phyloP scores from a whole-genome alignment of 2,329 filamentous ascomycete genomes.

The Colletotrichum camelliae region DNA sequence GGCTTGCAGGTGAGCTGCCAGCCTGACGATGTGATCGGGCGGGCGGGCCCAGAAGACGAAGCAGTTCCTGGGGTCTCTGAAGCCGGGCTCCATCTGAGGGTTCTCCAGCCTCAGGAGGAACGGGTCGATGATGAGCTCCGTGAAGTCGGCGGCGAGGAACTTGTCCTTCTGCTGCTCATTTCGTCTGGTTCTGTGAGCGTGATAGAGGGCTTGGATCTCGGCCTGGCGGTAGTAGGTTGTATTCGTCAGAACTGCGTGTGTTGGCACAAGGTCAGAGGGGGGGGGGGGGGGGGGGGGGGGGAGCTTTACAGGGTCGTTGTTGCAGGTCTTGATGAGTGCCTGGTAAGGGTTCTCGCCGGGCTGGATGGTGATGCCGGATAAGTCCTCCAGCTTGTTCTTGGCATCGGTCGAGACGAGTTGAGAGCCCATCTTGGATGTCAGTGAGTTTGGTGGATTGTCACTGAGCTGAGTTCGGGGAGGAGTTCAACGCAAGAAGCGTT shows the following conservation, averaged over 20 bases:
- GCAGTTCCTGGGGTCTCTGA: constrained; percentile 78
- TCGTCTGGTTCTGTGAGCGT: constrained; percentile 73
- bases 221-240: constrained; percentile 44
- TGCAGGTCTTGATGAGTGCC: constrained; percentile 71
- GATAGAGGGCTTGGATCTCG: constrained; percentile 75
- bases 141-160: constrained; percentile 72
- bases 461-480: not conserved
- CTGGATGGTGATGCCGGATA: constrained; percentile 55
- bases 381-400: constrained; percentile 58
- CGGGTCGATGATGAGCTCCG: constrained; percentile 76
- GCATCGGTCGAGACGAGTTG: constrained; percentile 45
- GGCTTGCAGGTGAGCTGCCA: constrained; percentile 74
- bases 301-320: constrained; percentile 67
- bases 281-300: not conserved
- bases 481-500: not conserved
- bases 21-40: constrained; percentile 69
- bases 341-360: constrained; percentile 77
- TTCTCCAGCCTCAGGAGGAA: constrained; percentile 74
- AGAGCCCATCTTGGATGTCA: constrained; percentile 33
- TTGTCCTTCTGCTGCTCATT: constrained; percentile 78
- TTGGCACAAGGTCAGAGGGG: not conserved
- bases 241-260: not conserved
- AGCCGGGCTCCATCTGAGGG: constrained; percentile 68
- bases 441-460: not conserved
- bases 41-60: constrained; percentile 90